These are phyloP conservation scores for Tulasnella sp. DNA, from an alignment of 768 basidiomycete species.

Conservation along the genomic window DNA sequence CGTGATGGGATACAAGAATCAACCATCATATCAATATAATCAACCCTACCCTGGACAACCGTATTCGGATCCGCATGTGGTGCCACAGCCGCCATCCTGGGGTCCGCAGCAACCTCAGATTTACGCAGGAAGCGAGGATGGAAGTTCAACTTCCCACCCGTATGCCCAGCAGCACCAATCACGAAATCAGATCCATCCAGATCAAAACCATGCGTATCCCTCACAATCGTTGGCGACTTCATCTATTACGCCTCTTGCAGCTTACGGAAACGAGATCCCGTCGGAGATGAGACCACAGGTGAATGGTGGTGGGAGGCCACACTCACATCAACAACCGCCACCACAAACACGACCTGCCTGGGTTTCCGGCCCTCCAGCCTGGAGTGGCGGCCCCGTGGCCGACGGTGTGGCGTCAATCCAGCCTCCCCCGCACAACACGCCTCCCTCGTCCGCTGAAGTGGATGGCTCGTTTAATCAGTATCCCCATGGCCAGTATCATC, in stretches of 20 bases:
- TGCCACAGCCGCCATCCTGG: not conserved
- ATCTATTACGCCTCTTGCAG: not conserved
- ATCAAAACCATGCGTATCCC: not conserved
- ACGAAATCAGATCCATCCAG: not conserved
- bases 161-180: not conserved
- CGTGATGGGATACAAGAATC: not conserved
- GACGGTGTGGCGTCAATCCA: too few relatives aligned
- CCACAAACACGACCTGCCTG: not conserved
- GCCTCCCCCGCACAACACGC: too few relatives aligned
- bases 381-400: too few relatives aligned
- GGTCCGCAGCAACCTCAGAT: not conserved
- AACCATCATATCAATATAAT: not conserved
- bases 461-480: not conserved
- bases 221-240: not conserved
- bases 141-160: not conserved
- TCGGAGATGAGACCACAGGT: not conserved
- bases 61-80: not conserved
- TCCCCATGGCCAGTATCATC: not conserved
- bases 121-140: not conserved
- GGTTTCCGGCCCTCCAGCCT: too few relatives aligned
- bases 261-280: not conserved
- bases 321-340: not conserved
- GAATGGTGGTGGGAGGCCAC: not conserved
- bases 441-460: too few relatives aligned
- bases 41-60: slow-evolving; percentile 1